These are phyloP conservation scores for Spathaspora passalidarum DNA, from an alignment of 805 yeast species.

Conservation along the genomic window DNA sequence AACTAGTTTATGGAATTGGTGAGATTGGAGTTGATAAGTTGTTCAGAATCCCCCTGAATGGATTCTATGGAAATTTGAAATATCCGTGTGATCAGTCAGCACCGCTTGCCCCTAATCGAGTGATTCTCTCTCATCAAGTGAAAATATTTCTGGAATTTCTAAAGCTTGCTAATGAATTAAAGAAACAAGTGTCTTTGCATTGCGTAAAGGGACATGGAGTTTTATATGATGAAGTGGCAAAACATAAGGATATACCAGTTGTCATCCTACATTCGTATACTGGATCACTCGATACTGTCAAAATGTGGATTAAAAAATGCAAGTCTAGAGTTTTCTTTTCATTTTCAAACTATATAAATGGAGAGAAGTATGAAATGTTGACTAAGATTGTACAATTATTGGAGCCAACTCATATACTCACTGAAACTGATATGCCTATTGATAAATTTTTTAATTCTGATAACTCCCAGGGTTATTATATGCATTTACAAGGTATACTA, in stretches of 20 bases:
- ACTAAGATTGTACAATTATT: conserved; percentile 15
- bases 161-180: conserved; percentile 46
- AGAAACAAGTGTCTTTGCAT: conserved; percentile 68
- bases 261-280: conserved; percentile 81
- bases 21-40: conserved; percentile 88
- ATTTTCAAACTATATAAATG: conserved; percentile 50
- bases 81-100: conserved; percentile 8
- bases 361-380: conserved; percentile 23
- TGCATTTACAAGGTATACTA: conserved; percentile 20
- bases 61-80: conserved; percentile 44
- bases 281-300: conserved; percentile 73
- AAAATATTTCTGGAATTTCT: conserved; percentile 50
- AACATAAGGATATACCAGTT: conserved; percentile 24
- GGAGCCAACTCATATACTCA: conserved; percentile 22
- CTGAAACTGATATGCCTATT: conserved; percentile 36
- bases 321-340: conserved; percentile 43
- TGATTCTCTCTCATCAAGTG: conserved; percentile 64
- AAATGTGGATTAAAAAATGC: conserved; percentile 40
- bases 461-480: conserved; percentile 16
- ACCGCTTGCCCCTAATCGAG: conserved; percentile 45
- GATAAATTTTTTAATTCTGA: conserved; percentile 18
- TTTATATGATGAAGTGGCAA: conserved; percentile 43
- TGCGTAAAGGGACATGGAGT: conserved; percentile 78
- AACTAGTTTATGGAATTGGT: conserved; percentile 55
- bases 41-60: conserved; percentile 63